These are phyloP conservation scores for Candida pini DNA, from an alignment of 805 yeast species.

Conservation along the genomic window DNA sequence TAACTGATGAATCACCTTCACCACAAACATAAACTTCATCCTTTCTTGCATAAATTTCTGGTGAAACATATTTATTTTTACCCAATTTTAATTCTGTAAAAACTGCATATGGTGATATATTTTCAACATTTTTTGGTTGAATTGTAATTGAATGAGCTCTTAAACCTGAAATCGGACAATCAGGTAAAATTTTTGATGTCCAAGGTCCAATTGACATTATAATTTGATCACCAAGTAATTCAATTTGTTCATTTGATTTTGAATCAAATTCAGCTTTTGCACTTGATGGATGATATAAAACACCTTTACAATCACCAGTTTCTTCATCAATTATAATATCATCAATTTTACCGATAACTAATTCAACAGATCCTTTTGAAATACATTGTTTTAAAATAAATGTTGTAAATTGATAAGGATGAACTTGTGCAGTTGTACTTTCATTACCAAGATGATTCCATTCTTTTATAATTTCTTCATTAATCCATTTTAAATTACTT, in stretches of 20 bases:
- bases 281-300: constrained; percentile 45
- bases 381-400: constrained; percentile 73
- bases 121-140: constrained; percentile 63
- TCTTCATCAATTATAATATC: constrained; percentile 58
- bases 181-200: constrained; percentile 87
- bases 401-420: constrained; percentile 91
- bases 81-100: constrained; percentile 85
- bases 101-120: constrained; percentile 87
- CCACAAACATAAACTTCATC: constrained; percentile 98
- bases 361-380: constrained; percentile 76
- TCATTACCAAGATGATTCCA: constrained; percentile 81
- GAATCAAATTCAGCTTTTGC: constrained; percentile 30
- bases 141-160: constrained; percentile 94
- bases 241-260: constrained; percentile 31
- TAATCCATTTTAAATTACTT: constrained; percentile 70
- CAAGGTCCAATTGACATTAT: constrained; percentile 92
- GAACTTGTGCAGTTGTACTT: constrained; percentile 93
- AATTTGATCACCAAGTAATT: constrained; percentile 66
- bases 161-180: constrained; percentile 90
- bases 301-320: constrained; percentile 65
- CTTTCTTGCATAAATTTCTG: constrained; percentile 90
- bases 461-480: constrained; percentile 52
- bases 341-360: constrained; percentile 79
- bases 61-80: constrained; percentile 67
- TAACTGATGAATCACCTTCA: constrained; percentile 88